These are phyloP conservation scores for Colletotrichum agaves DNA, from an alignment of 2,329 filamentous ascomycete species.

Conservation along the genomic window DNA sequence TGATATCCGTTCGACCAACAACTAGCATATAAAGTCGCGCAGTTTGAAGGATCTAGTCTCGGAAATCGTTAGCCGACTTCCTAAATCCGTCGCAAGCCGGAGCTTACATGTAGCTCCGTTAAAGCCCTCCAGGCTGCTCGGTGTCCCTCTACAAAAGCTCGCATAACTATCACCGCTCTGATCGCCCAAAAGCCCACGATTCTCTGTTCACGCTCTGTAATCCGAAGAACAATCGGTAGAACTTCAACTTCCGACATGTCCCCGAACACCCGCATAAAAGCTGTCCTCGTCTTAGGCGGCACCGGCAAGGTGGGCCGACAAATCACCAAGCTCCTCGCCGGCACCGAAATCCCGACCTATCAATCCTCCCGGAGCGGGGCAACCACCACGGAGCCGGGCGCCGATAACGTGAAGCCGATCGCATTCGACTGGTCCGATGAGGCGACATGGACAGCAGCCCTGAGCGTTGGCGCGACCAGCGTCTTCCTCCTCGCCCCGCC, in stretches of 20 bases:
- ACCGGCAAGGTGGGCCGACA: slow-evolving; percentile 57
- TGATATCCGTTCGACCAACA: no score
- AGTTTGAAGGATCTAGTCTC: not conserved
- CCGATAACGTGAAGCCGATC: slow-evolving; percentile 40
- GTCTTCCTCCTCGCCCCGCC: slow-evolving; percentile 55
- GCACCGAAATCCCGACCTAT: slow-evolving; percentile 44
- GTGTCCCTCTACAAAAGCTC: no score
- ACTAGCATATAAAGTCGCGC: no score
- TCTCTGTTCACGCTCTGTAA: no score
- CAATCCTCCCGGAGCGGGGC: slow-evolving; percentile 49
- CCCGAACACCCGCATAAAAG: not conserved
- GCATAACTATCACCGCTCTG: no score
- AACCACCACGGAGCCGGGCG: slow-evolving; percentile 40
- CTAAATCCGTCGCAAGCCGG: slow-evolving; percentile 11
- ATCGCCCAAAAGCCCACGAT: no score
- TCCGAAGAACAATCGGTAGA: no score
- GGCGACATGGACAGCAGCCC: slow-evolving; percentile 51
- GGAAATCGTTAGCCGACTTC: not conserved
- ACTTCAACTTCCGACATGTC: not conserved
- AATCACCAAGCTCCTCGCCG: slow-evolving; percentile 49
- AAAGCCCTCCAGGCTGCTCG: not conserved
- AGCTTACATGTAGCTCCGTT: slow-evolving; percentile 12
- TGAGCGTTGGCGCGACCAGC: slow-evolving; percentile 38
- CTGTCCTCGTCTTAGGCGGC: slow-evolving; percentile 55
- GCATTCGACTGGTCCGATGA: slow-evolving; percentile 59